Percentiles rank a stretch among this genome's conserved stretches.
Conservation (phyloP, 2,329 filamentous ascomycete species). For the Curvularia sp. region DNA sequence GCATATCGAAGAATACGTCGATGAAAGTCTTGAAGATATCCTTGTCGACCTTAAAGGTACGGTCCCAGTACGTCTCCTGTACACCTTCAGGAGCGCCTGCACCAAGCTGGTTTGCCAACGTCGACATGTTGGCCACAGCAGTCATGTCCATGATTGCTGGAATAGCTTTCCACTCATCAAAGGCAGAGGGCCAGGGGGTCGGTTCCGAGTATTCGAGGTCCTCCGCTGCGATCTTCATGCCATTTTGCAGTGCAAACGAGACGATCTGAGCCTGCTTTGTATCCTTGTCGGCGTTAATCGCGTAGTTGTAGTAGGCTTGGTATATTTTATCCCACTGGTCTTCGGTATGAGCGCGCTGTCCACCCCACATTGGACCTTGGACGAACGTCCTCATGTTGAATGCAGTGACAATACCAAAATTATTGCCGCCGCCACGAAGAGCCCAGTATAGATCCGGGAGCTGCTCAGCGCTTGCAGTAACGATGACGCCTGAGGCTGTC, state of each 20-base stretch:
- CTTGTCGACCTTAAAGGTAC: slow-evolving; percentile 34
- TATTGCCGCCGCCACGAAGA: slow-evolving; percentile 46
- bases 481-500: slow-evolving; percentile 26
- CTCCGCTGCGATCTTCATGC: slow-evolving; percentile 25
- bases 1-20: slow-evolving; percentile 33
- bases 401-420: slow-evolving; percentile 46
- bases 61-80: slow-evolving; percentile 40
- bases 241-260: slow-evolving; percentile 29
- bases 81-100: slow-evolving; percentile 20
- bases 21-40: slow-evolving; percentile 27
- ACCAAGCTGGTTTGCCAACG: slow-evolving; percentile 31
- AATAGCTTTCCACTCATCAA: slow-evolving; percentile 38
- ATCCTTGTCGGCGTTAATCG: slow-evolving; percentile 24
- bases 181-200: slow-evolving; percentile 29
- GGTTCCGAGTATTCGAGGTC: slow-evolving; percentile 39
- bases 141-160: slow-evolving; percentile 36
- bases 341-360: slow-evolving; percentile 22
- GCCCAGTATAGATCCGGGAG: slow-evolving; percentile 51
- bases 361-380: slow-evolving; percentile 42
- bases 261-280: slow-evolving; percentile 28
- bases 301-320: slow-evolving; percentile 24
- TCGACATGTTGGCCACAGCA: slow-evolving; percentile 29
- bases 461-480: slow-evolving; percentile 25
- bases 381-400: slow-evolving; percentile 34
- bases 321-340: slow-evolving; percentile 31